Base-by-base conservation (phyloP, 495 filamentous ascomycete genomes). In the Hypoxylon perforatum region DNA sequence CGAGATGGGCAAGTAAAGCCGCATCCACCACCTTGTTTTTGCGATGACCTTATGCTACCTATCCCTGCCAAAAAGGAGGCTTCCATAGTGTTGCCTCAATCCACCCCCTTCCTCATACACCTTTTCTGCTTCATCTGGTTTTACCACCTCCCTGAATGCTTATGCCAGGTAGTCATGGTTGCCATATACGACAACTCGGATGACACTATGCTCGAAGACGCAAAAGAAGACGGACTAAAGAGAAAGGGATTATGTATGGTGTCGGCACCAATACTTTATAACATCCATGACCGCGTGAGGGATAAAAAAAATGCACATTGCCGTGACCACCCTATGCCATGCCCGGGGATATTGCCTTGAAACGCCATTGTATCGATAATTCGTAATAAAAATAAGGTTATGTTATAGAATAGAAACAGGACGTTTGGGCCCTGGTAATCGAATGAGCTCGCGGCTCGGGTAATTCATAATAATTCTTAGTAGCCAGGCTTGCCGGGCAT, bases 401-500 rank as follows among this genome's bases (percentile, higher is more conserved):
- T 71, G 53, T 38, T 23, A 58, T 21, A 25, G 39, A 42, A 51
- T 33, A 15, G 30, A 61, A 55, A 50, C 10, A 36, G 28, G 6
- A 51, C 18, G 33, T 21, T 8, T 3, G 38, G n/a, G 1, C 22
- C 28, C 6, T 12, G 30, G 4, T 2, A 18, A 21, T 45, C 35
- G 35, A 12, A 35, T 14, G 1, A 36, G 2, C 12, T 33, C 47
- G 23, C 17, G 17, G 15, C n/a, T 35, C 17, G n/a, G 3, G 2
- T 6, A 7, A 2, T 61, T 28, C 14, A 4, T 15, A 4, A 4
- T 21, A 6, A 22, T 23, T 23, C 28, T 73, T 65, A 83, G 69
- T 83, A 82, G 23, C 81, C 81, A 10, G 77, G 74, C 44, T 76
- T 76, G 15, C 80, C 80, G 1, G 81, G 81, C 81, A 83, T 83